These are phyloP conservation scores for Bacidia gigantensis DNA, from an alignment of 495 filamentous ascomycete species.

Conservation along the genomic window DNA sequence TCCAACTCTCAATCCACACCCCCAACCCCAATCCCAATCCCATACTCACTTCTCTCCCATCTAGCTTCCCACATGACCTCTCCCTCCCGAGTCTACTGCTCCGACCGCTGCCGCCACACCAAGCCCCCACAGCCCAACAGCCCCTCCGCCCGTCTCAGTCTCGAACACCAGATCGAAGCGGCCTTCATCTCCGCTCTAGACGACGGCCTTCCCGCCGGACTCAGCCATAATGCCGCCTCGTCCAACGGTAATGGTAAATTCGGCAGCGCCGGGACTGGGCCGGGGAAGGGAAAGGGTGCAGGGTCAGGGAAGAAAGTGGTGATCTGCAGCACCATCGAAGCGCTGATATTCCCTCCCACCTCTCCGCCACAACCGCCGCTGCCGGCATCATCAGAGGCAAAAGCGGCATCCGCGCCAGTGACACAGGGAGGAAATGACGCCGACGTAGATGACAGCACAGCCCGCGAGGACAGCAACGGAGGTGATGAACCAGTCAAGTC, in stretches of 20 bases:
- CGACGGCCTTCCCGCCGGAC: too few species aligned
- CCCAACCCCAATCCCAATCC: conserved; percentile 7
- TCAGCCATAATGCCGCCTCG: too few species aligned
- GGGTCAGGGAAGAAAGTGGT: conserved; percentile 2
- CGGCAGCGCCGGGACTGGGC: not conserved
- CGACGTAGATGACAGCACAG: not conserved
- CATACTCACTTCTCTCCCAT: not conserved
- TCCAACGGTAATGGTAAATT: not conserved
- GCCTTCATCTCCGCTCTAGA: conserved; percentile 6
- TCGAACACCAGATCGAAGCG: conserved; percentile 11
- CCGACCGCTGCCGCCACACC: conserved; percentile 11
- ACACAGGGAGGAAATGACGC: not conserved
- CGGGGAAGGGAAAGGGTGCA: not conserved
- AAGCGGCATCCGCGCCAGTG: too few species aligned
- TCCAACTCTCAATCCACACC: not conserved
- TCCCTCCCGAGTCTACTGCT: conserved; percentile 17
- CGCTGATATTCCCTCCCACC: conserved; percentile 2
- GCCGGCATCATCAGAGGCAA: not conserved
- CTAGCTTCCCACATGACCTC: conserved; percentile 11
- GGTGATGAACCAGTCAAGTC: conserved; percentile 16
- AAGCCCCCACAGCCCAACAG: too few species aligned
- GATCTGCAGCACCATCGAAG: conserved; percentile 11
- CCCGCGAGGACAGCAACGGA: conserved; percentile 23
- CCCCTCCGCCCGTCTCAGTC: not conserved
- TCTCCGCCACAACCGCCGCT: not conserved